Base-by-base conservation (phyloP, 495 filamentous ascomycete genomes). In the Penicillium soppii region DNA sequence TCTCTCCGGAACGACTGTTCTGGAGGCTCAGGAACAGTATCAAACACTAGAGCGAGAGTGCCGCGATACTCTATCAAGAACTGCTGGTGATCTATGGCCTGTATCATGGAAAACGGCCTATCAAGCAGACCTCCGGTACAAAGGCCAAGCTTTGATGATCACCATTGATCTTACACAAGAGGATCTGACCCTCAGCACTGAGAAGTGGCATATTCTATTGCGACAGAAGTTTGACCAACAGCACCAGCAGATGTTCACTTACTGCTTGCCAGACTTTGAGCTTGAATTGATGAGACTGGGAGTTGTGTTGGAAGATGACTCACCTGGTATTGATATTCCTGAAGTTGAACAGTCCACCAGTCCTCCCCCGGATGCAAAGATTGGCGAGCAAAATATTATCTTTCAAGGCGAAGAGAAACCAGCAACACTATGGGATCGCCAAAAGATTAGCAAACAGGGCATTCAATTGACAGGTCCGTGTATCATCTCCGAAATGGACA, bases 401-500 rank as follows among this genome's bases (percentile, higher is more conserved):
- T 57, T 76, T 7, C 54, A 73, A 45, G 74, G 72, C 15, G 54
- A 70, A 49, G 51, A 68, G 21, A 54, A 65, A 23, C 52, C 62
- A n/a, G 73, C 72, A 1, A 67, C 61, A 0, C 44, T 77, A 17
- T 78, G 75, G 74, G 63, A 77, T 35, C 71, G 76, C 9, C 46
- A 65, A n/a, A 66, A 68, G 25, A 60, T 78, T 39, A 71, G 41
- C 30, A 61, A 65, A 22, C 58, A 72, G 10, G 74, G 74, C 5
- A 50, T 71, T 5, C 45, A 45, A 9, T 29, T 78, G 4, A n/a
- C 47, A 1, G 76, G 76, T 0, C 76, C 76, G 7, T 78, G 73
- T 33, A 69, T 78, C 21, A 60, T 80, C 38, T 71, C 66, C 4
- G 74, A 80, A 35, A 78, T 76, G 71, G 76, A 78, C 48, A 77